Evolutionary conservation across 306 rosid genomes (phyloP), one percentile per base, ranked within the genome.

Genomic region (Cicer pinnatifidum): DNA sequence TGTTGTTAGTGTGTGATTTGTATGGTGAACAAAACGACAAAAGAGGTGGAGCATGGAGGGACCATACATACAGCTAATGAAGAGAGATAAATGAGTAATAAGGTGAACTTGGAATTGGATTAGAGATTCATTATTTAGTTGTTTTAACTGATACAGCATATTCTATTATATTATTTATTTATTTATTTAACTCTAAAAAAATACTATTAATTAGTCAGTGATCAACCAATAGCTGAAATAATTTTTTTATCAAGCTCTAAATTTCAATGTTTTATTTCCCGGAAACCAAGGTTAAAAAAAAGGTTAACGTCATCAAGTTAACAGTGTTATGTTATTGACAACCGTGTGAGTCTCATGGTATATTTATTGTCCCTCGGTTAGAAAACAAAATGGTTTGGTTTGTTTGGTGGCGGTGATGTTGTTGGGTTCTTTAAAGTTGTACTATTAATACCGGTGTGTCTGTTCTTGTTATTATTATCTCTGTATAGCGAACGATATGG

Each of bases 11-110:
- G 46, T 79, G 50, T 50, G 39, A 50, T 60, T 72, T 73, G 61
- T 41, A 11, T 51, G 76, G 39, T 48, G 80, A 82, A 73, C 86
- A 72, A 72, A 78, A 51, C 78, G 63, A 84, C 76, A 74, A 77
- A 41, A 69, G 60, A 56, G 56, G 73, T 54, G 48, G 38, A 70
- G 77, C 57, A 67, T 44, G 57, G 45, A 73, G 80, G 51, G 61
- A 40, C 76, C 76, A 71, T 65, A 71, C 8, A 48, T 57, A 67
- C 74, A 67, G 79, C 79, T 75, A 75, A 75, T 64, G 20, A 65
- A 39, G 57, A 62, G 80, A 9, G 56, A 70, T 28, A 28, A 28
- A 28, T 28, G 33, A 28, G 33, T 28, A 28, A 35, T 51, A 37
- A 70, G 58, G 75, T 57, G 77, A 35, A 16, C 43, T 69, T 69